Percentiles rank a stretch among this genome's conserved stretches.
Conservation (phyloP, 805 yeast species). For the Lipomyces starkeyi region DNA sequence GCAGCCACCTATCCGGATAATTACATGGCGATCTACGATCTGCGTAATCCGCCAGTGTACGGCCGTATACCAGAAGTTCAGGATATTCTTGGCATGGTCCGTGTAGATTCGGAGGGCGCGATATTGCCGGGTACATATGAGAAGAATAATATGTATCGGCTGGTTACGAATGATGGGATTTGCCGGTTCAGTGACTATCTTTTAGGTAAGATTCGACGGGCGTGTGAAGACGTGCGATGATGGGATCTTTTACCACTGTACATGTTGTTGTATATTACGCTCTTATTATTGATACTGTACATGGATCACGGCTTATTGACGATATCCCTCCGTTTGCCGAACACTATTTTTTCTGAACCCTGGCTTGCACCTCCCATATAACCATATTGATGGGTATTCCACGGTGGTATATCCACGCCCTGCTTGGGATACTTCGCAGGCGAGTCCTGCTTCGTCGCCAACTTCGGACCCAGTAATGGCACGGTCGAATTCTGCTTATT, state of each 20-base stretch:
- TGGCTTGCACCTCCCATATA: constrained; percentile 59
- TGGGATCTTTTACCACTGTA: not conserved
- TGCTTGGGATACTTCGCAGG: constrained; percentile 57
- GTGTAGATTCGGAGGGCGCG: constrained; percentile 59
- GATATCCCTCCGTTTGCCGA: constrained; percentile 60
- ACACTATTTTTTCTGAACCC: constrained; percentile 58
- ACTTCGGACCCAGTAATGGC: constrained; percentile 64
- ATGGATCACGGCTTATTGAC: constrained; percentile 33
- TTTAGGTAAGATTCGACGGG: constrained; percentile 50
- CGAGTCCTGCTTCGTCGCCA: constrained; percentile 56
- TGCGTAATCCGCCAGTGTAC: constrained; percentile 65
- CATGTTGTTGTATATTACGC: not conserved
- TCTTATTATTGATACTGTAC: not conserved
- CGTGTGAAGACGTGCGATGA: constrained; percentile 39
- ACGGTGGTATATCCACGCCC: constrained; percentile 56
- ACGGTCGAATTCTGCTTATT: constrained; percentile 58
- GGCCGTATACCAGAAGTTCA: constrained; percentile 74
- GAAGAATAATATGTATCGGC: constrained; percentile 62
- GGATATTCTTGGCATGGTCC: constrained; percentile 72
- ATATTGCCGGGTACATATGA: constrained; percentile 64
- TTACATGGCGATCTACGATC: constrained; percentile 73
- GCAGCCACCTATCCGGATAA: constrained; percentile 49
- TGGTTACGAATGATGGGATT: constrained; percentile 57
- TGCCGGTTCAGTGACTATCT: constrained; percentile 60
- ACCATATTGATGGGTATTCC: constrained; percentile 68